Base-by-base conservation (phyloP, 768 basidiomycete genomes). In the Neoboletus brunneissimus region DNA sequence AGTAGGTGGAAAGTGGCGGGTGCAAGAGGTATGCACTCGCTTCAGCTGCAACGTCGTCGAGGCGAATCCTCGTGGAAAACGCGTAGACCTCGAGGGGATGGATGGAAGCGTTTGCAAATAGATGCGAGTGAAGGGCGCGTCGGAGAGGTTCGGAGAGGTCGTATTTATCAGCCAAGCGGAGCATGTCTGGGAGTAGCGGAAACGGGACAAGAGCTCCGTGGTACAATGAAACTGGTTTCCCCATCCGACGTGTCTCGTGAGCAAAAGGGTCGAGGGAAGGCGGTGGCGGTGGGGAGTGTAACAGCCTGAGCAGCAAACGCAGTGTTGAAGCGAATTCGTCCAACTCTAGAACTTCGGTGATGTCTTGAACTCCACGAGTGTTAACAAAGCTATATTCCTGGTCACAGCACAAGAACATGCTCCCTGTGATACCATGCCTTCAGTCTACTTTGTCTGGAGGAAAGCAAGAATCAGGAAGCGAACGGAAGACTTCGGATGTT, bases 341-440 rank as follows among this genome's bases (percentile, higher is more conserved):
- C 25, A 89, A 67, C 57, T 84, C 81, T 15, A 88, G 69, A n/a
- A 64, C 64, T 51, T 76, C 52, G 13, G 70, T 64, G 42, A 40
- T 18, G 35, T 70, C 71, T 46, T 70, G 62, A 18, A 51, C 35
- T 49, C 53, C 61, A n/a, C 53, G 57, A 49, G 53, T 35, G 27
- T 46, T 22, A 1, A 60, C 47, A 29, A 62, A 47, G 48, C 40
- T 31, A 48, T 57, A 51, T n/a, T 59, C 63, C 23, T 63, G 68
- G 37, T 82, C 79, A 58, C 86, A 87, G 58, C 79, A 79, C 25
- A 75, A 71, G 67, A 89, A 88, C 88, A 89, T 89, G 64, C 86
- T 79, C 27, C 78, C 87, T 88, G 66, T 50, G 44, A 57, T 32
- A 51, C 29, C 34, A 54, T 23, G 42, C 20, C 25, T 34, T 69